Evolutionary conservation across 306 rosid species (phyloP), one percentile per base, ranked within the genome.

Genomic region (Casuarina glauca): DNA sequence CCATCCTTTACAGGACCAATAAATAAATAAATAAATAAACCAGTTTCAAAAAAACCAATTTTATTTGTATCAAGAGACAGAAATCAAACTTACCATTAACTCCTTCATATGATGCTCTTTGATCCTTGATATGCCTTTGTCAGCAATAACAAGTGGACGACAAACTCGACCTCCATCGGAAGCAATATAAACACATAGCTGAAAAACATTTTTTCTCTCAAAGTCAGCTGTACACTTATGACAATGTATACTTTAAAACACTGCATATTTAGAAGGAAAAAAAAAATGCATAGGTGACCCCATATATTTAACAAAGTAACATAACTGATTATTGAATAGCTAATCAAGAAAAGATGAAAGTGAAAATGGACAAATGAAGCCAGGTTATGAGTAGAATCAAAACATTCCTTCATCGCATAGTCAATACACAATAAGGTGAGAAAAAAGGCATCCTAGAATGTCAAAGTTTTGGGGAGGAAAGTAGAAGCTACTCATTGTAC

Each of bases 111-210:
- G 97, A 85, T 89, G 79, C 76, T 88, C 92, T 83, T 90, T 92
- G 79, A 94, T 84, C 84, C 96, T 88, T 43, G 98, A 88, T 69
- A 88, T 69, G 76, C 98, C 98, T 62, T 89, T 91, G 86, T 92
- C 96, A 78, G 93, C 97, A 79, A 94, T 90, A 77, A 94, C 98
- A 53, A 94, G 89, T 32, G 98, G 98, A 75, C 98, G 97, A 72
- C 97, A 94, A 76, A 94, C 98, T 82, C 98, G 89, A 54, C 98
- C 98, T 54, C 97, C 98, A 86, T 94, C 98, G 60, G 98, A 92
- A 86, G 98, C 97, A 81, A 94, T 73, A 77, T 94, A 92, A 46
- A 94, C 95, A 85, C 98, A 89, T 38, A 70, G 78, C 95, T 91
- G 91, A 32, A 88, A 72, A 73, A 73, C 68, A 84, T 45, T 74